Base-by-base conservation (phyloP, 805 yeast species). In the Candida loeiensis region DNA sequence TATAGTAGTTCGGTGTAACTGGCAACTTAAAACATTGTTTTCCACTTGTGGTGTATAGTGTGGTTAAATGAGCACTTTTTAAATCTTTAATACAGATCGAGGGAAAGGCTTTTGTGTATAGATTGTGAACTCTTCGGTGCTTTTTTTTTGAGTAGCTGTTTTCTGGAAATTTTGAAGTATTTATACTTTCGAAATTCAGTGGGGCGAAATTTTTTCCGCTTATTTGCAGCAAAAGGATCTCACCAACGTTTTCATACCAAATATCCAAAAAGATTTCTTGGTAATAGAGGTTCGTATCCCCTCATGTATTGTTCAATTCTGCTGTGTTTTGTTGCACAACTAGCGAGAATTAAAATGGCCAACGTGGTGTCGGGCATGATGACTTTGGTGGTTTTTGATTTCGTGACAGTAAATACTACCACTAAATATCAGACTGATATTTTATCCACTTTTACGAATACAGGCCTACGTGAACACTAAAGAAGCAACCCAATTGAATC, bases 81-180 rank as follows among this genome's bases (percentile, higher is more conserved):
- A 12, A 32, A 20, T 5, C 7, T 11, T 13, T 13, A 17, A 8
- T 8, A 14, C 31, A 13, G 17, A 27, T 27, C 31, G 16, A 13
- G 31, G 8, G 7, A 14, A 27, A 17, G 11, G 17, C n/a, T 16
- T 30, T 30, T 14, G 33, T 30, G 36, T 34, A 19, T 34, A 3
- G 27, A 12, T 22, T 13, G 36, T 13, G 27, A 21, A 24, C 14
- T 34, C 36, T 34, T 14, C 20, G 26, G 36, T 34, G 18, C 27
- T 30, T 24, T 37, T 37, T 37, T 37, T 35, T 39, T 25, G 34
- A n/a, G 30, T 33, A 28, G 26, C 17, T 31, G 21, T 24, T 31
- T 28, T 34, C 33, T 37, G 59, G 56, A 53, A 53, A 27, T 43
- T 45, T 45, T 22, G 45, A 24, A 35, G 46, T 46, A 40, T 40